These are phyloP conservation scores for Eutypa lata DNA, from an alignment of 2,329 filamentous ascomycete species.

Conservation along the genomic window DNA sequence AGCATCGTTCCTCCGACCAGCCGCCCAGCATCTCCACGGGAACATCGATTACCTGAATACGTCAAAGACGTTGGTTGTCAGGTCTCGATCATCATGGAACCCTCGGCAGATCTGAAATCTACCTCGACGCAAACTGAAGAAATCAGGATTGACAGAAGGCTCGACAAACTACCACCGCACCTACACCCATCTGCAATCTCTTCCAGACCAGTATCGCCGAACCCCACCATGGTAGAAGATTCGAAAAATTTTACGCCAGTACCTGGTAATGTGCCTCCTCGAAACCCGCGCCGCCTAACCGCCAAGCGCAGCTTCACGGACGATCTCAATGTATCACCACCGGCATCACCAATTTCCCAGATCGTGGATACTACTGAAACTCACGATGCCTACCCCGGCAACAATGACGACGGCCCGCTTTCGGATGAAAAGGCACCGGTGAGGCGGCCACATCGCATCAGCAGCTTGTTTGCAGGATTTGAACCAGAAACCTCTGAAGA, in stretches of 20 bases:
- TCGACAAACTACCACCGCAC: slow-evolving; percentile 71
- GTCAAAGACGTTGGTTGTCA: slow-evolving; percentile 82
- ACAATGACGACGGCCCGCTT: slow-evolving; percentile 76
- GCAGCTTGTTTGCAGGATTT: slow-evolving; percentile 84
- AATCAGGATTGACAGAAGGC: slow-evolving; percentile 77
- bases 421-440: slow-evolving; percentile 58
- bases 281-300: slow-evolving; percentile 57
- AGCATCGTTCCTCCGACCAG: slow-evolving; percentile 86
- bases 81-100: slow-evolving; percentile 50
- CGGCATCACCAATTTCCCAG: slow-evolving; percentile 26
- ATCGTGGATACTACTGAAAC: slow-evolving; percentile 35
- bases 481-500: slow-evolving; percentile 70
- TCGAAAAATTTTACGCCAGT: slow-evolving; percentile 46
- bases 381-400: slow-evolving; percentile 69
- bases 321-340: slow-evolving; percentile 51
- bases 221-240: slow-evolving; percentile 31
- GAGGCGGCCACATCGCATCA: slow-evolving; percentile 70
- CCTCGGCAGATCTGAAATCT: slow-evolving; percentile 50
- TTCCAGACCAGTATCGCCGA: slow-evolving; percentile 57
- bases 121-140: slow-evolving; percentile 78
- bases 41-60: slow-evolving; percentile 73
- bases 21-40: slow-evolving; percentile 73
- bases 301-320: slow-evolving; percentile 40
- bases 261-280: slow-evolving; percentile 53
- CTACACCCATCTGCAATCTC: slow-evolving; percentile 75